phyloP scores from a whole-genome alignment of 805 yeast species.

The Kazachstania kunashirensis region DNA sequence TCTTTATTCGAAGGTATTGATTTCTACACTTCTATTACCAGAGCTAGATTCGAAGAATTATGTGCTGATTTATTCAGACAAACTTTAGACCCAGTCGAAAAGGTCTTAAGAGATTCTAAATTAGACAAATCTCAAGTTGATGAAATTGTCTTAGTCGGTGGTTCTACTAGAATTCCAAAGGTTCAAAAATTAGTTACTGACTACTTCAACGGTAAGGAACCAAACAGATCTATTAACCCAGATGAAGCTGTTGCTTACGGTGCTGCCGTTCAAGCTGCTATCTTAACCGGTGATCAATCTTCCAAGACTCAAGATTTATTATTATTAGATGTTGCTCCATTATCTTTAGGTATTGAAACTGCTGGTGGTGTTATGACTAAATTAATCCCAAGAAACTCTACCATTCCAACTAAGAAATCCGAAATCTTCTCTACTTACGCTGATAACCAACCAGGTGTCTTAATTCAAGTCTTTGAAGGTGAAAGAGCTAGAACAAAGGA shows the following conservation, averaged over 20 bases:
- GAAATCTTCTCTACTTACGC: constrained; percentile 97
- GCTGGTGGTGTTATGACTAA: constrained; percentile 99
- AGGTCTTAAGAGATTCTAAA: constrained; percentile 89
- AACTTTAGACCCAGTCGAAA: constrained; percentile 92
- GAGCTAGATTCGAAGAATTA: constrained; percentile 98
- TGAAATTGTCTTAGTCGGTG: constrained; percentile 96
- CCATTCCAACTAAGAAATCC: constrained; percentile 97
- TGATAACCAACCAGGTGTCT: constrained; percentile 99
- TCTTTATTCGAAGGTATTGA: constrained; percentile 94
- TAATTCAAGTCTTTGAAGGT: constrained; percentile 97
- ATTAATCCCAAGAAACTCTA: constrained; percentile 97
- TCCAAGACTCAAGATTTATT: constrained; percentile 96
- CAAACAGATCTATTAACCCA: constrained; percentile 96
- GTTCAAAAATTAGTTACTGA: constrained; percentile 94
- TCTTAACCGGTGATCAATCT: constrained; percentile 93
- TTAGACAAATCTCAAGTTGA: constrained; percentile 84
- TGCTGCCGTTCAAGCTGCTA: constrained; percentile 99
- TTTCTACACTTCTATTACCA: constrained; percentile 94
- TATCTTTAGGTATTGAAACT: constrained; percentile 97
- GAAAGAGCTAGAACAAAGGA: constrained; percentile 96
- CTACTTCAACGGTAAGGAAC: constrained; percentile 97
- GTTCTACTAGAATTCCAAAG: constrained; percentile 98
- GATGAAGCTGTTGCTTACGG: constrained; percentile 99
- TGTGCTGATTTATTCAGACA: constrained; percentile 94
- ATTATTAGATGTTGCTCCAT: constrained; percentile 97